A percentile compares a stretch with the other conserved stretches of the same genome.
phyloP scores from a whole-genome alignment of 169 alveolate species.

The Plasmodium reichenowi region DNA sequence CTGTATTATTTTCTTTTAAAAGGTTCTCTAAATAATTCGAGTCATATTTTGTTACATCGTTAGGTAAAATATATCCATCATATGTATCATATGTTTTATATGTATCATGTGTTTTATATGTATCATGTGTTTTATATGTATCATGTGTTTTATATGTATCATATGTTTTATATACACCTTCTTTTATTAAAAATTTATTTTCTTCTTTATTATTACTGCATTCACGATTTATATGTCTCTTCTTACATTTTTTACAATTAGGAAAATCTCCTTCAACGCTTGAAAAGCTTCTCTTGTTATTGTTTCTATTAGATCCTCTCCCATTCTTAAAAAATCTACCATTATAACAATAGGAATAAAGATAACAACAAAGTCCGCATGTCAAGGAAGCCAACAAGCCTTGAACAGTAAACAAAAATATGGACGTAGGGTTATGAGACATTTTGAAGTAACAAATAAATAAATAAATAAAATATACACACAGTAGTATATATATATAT shows the following conservation, averaged over 20 bases:
- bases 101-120: no score
- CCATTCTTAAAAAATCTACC: conserved; percentile 6
- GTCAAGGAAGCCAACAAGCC: conserved; percentile 67
- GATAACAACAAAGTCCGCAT: conserved; percentile 57
- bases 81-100: no score
- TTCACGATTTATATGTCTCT: conserved; percentile 29
- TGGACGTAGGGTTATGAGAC: conserved; percentile 38
- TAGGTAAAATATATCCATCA: no score
- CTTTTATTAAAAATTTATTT: neutral
- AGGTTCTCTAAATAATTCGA: no score
- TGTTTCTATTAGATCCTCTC: neutral
- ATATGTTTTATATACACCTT: neutral
- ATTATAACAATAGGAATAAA: conserved; percentile 65
- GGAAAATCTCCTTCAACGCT: conserved; percentile 8
- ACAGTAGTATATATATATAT: no score
- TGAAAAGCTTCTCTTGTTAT: conserved; percentile 60
- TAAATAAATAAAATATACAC: neutral
- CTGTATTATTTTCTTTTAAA: no score
- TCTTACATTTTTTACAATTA: conserved; percentile 13
- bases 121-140: no score
- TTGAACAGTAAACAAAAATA: conserved; percentile 58
- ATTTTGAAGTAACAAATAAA: conserved; percentile 15
- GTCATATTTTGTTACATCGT: no score
- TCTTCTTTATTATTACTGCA: neutral
- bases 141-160: no score